phyloP scores from a whole-genome alignment of 73 alveolate genomes.

The Tetrahymena thermophila region DNA sequence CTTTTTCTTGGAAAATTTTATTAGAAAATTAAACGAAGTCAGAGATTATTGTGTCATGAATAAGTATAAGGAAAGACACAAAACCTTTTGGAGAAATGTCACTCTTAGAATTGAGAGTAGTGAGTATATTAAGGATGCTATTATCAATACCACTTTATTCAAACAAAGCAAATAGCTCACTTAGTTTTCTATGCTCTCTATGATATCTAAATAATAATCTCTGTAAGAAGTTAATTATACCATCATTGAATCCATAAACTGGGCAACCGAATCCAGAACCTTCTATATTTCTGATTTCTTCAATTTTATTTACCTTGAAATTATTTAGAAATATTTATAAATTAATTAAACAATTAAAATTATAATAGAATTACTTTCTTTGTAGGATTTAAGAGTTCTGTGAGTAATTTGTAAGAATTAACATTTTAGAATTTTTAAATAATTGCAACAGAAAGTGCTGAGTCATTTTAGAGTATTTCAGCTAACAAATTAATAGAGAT shows the following conservation, averaged over 20 bases:
- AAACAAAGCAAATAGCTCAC: neutral
- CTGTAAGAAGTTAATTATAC: constrained; percentile 65
- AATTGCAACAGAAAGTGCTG: constrained; percentile 16
- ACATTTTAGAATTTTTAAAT: constrained; percentile 14
- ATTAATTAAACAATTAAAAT: too few relatives aligned
- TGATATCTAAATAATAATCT: constrained; percentile 53
- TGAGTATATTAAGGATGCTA: constrained; percentile 66
- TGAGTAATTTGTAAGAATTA: constrained; percentile 9
- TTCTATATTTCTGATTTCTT: constrained; percentile 85
- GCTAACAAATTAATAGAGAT: constrained; percentile 72
- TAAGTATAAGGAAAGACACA: constrained; percentile 73
- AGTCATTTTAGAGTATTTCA: constrained; percentile 69
- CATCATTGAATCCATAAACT: constrained; percentile 79
- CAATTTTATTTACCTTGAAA: constrained; percentile 34
- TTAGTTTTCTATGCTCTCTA: constrained; percentile 22
- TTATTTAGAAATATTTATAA: too few relatives aligned
- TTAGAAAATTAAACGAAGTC: constrained; percentile 78
- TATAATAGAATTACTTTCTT: neutral
- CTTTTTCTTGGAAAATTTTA: constrained; percentile 76
- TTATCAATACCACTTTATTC: constrained; percentile 44
- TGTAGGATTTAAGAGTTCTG: constrained; percentile 43
- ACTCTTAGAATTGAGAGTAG: constrained; percentile 66
- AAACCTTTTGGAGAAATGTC: constrained; percentile 95
- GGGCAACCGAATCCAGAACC: constrained; percentile 94
- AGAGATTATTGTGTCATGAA: constrained; percentile 73